Base-by-base conservation (phyloP, 495 filamentous ascomycete genomes). In the Penicillium argentinense region DNA sequence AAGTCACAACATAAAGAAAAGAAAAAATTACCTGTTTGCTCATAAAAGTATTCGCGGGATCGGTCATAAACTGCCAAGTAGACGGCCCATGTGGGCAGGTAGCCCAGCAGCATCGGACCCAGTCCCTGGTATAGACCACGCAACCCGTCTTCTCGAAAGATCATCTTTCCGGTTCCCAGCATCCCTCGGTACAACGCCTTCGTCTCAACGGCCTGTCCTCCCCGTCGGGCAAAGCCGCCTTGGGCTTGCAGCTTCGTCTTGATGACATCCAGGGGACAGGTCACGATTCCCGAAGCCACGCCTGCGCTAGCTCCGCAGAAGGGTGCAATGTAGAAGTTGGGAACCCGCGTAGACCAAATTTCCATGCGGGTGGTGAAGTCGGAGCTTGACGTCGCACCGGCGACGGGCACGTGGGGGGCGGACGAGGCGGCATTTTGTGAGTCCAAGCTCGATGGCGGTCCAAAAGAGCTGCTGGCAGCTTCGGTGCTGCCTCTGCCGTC, bases 191-290 rank as follows among this genome's bases (percentile, higher is more conserved):
- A 99, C 25, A 90, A 65, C 9, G 68, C 56, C 7, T 72, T 75
- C 49, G 75, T 68, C 37, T 57, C 73, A 51, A 63, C 69, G 55
- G 59, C 64, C 54, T 72, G 71, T 56, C 59, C 68, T 46, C 54
- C 68, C 63, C 72, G 68, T 26, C 68, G 60, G 25, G 66, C 66
- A 77, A 91, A 85, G 4, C 87, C 88, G 45, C 91, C 91, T 63
- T 97, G 95, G 24, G 92, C 95, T 66, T 99, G 93, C 40, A 99
- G 68, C 64, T 96, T 97, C 34, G 93, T 99, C 72, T 99, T 99
- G 61, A 99, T 97, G 40, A 99, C 93, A 76, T 99, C 93, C 42
- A 99, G 81, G 14, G 93, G 93, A 62, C 93, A 99, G 32, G 93
- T 97, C 52, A 97, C 89, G 29, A 97, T 80, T 6, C 93, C 93